Base-by-base conservation (phyloP, 257 asterid species). In the Osmanthus fragrans region DNA sequence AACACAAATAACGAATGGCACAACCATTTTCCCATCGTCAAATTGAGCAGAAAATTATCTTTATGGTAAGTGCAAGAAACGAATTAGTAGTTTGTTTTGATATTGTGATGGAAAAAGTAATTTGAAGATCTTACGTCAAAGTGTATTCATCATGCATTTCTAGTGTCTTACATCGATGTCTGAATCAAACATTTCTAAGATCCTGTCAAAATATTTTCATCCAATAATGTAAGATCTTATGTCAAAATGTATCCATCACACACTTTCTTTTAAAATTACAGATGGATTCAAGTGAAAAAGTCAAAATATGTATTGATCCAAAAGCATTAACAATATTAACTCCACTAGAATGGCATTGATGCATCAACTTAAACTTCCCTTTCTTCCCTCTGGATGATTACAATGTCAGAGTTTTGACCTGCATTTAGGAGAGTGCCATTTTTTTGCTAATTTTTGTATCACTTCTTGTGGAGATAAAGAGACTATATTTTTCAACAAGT, bases 271-370 rank as follows among this genome's bases (percentile, higher is more conserved):
- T 54, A 54, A 54, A 54, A 19, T 18, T 15, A 51, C 27, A 30
- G 32, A 30, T 30, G 32, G n/a, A 54, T 16, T 54, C 64, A 7
- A n/a, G 27, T n/a, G 19, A 27, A 5, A n/a, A n/a, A 18, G 15
- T n/a, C 64, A 54, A 54, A 54, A 47, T 47, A 6, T n/a, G 64
- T 5, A 54, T n/a, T 7, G 11, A 63, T 13, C 58, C 54, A 77
- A 77, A 39, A 5, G 32, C 54, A 66, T 56, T 47, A 71, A 74
- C 72, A 34, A 45, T 56, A 73, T 58, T 60, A 58, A 45, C 37
- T 19, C 5, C 47, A 11, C 12, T 54, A 45, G 42, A 45, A 4
- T 23, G 15, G 30, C 16, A 37, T 54, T 33, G 27, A 54, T 76
- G 73, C 25, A 15, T 47, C 64, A 1, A 54, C 27, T 9, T 54